Conservation (phyloP, 176 grass and related monocot species). For the Bonia amplexicaulis region DNA sequence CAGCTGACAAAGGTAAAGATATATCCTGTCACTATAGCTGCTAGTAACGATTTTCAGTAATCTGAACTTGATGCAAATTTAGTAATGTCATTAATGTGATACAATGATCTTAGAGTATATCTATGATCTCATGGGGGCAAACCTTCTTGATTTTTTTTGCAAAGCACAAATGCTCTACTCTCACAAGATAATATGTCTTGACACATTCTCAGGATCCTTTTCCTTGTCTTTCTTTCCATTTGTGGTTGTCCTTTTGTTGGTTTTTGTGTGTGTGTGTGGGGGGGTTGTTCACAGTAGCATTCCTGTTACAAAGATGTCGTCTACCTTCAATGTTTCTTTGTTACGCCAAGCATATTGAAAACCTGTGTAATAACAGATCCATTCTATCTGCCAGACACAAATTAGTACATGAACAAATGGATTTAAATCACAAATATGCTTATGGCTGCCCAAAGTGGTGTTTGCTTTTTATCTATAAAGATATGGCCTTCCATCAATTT, state of each 20-base stretch:
- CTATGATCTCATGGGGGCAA: neutral
- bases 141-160: neutral
- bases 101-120: neutral
- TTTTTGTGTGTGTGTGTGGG: neutral
- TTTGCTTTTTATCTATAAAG: constrained; percentile 2
- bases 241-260: neutral
- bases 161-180: neutral
- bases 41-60: neutral
- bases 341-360: neutral
- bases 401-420: neutral
- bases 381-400: neutral
- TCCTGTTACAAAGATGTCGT: neutral
- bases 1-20: constrained; percentile 69
- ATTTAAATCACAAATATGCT: neutral
- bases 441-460: neutral
- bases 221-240: neutral
- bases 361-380: neutral
- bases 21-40: neutral
- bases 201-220: neutral
- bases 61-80: neutral
- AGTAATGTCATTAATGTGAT: neutral
- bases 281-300: neutral
- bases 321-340: neutral
- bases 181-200: neutral
- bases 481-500: neutral